phyloP scores from a whole-genome alignment of 2,329 filamentous ascomycete genomes.

The Pseudocercospora macadamiae region DNA sequence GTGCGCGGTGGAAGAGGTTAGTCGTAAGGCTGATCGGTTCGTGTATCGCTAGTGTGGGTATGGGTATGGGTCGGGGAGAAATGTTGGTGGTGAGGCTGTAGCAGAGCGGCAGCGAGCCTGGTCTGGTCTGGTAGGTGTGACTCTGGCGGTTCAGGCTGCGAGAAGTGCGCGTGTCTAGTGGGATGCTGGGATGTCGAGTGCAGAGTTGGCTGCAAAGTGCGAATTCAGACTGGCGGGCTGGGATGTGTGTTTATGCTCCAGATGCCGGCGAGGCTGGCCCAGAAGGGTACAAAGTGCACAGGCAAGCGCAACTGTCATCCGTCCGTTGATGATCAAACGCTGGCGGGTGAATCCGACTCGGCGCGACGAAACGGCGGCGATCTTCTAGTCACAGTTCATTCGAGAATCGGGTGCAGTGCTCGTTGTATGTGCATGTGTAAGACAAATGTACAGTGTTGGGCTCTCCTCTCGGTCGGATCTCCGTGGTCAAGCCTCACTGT shows the following conservation, averaged over 20 bases:
- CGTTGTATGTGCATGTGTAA: no score
- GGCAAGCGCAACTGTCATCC: background rate
- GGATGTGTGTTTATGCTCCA: conserved; percentile 5
- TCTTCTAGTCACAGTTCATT: background rate
- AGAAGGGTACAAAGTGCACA: background rate
- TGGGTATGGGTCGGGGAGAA: background rate
- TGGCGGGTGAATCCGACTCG: background rate
- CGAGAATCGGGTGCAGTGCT: no score
- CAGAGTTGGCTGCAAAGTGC: conserved; percentile 1
- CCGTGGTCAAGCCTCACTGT: background rate
- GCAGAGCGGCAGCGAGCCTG: background rate
- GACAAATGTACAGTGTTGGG: background rate
- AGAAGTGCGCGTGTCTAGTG: background rate
- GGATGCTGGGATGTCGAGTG: background rate
- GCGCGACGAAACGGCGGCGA: background rate
- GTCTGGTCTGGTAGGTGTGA: background rate
- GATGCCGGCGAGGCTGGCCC: conserved; percentile 4
- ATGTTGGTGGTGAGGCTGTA: background rate
- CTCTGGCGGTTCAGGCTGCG: background rate
- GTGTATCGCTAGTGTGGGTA: background rate
- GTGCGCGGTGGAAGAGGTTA: background rate
- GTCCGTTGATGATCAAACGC: background rate
- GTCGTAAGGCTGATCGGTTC: background rate
- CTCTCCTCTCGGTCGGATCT: background rate
- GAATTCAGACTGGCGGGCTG: background rate